Base-by-base conservation (phyloP, 306 rosid genomes). In the Acacia confusa region DNA sequence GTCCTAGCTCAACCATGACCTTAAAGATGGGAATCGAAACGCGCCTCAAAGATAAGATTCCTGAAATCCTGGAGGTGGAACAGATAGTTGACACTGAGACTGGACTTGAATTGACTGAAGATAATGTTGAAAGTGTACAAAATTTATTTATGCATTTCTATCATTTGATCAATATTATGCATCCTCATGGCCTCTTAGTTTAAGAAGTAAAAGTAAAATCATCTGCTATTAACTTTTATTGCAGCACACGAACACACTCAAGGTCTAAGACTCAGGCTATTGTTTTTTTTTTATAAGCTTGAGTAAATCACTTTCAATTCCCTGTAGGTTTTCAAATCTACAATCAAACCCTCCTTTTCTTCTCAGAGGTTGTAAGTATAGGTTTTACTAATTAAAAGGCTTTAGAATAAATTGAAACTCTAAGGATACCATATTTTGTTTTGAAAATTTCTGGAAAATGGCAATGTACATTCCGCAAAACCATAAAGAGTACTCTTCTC, bases 1-100 rank as follows among this genome's bases (percentile, higher is more conserved):
- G 99, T 72, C 99, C 99, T 34, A 93, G 99, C 83, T 95, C 99
- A 69, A 84, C 97, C 15, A 95, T 95, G 99, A 95, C 99, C 36
- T 84, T 95, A 2, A 95, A 93, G 82, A 93, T 92, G 97, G 99
- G 99, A 65, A 93, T 93, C 1, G 99, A 95, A 85, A 89, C 92
- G 65, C 92, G 98, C 25, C 96, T 95, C 61, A 86, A 92, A 14
- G 98, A 95, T 81, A 95, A 93, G 84, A 95, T 95, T 45, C 99
- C 98, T 0, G 98, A 93, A 86, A 95, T 95, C 80, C 32, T 95
- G 86, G 95, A 38, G 13, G 99, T 95, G 41, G 99, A 93, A 81
- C 99, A 95, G 87, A 93, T 95, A 74, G 32, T 90, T 27, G 98
- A 95, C 84, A 88, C 91, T 0, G 97, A 93, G 83, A 95, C 96